Percentiles rank a stretch among this genome's conserved stretches.
These are phyloP conservation scores for Fusarium cyanostomum DNA, from an alignment of 2,329 filamentous ascomycete genomes.

Conservation along the genomic window DNA sequence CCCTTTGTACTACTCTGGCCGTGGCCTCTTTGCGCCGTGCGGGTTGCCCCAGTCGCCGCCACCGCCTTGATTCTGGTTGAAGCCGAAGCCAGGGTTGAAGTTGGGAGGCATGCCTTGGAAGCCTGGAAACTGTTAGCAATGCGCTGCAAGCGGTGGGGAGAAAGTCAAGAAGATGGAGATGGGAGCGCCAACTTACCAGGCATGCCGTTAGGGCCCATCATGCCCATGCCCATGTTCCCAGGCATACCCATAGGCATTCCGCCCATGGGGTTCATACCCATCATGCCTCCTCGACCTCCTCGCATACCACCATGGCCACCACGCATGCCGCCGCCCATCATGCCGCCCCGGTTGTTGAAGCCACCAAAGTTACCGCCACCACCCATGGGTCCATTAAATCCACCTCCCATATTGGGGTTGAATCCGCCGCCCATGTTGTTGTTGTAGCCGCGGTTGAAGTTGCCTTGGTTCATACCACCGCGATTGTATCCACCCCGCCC, in stretches of 20 bases:
- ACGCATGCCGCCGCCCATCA: constrained; percentile 55
- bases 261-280: constrained; percentile 58
- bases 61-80: constrained; percentile 60
- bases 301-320: constrained; percentile 61
- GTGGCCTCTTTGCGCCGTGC: constrained; percentile 80
- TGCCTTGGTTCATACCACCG: constrained; percentile 58
- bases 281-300: constrained; percentile 62
- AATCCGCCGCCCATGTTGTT: constrained; percentile 53
- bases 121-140: constrained; percentile 51
- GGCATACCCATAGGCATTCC: constrained; percentile 66
- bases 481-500: constrained; percentile 60
- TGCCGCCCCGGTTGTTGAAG: constrained; percentile 59
- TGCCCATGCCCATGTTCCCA: constrained; percentile 65
- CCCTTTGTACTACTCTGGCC: constrained; percentile 66
- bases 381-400: constrained; percentile 61
- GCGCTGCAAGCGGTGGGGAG: neutral
- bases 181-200: constrained; percentile 43
- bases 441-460: constrained; percentile 56
- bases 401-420: constrained; percentile 58
- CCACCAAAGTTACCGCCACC: constrained; percentile 62
- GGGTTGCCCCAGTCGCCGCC: constrained; percentile 77
- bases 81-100: constrained; percentile 77
- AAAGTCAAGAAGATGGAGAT: neutral
- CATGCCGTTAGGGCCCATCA: constrained; percentile 61
- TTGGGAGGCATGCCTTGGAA: constrained; percentile 75